Evolutionary conservation across 1,139 yeast species (phyloP).

Genomic region (Saccharomyces hybrid): DNA sequence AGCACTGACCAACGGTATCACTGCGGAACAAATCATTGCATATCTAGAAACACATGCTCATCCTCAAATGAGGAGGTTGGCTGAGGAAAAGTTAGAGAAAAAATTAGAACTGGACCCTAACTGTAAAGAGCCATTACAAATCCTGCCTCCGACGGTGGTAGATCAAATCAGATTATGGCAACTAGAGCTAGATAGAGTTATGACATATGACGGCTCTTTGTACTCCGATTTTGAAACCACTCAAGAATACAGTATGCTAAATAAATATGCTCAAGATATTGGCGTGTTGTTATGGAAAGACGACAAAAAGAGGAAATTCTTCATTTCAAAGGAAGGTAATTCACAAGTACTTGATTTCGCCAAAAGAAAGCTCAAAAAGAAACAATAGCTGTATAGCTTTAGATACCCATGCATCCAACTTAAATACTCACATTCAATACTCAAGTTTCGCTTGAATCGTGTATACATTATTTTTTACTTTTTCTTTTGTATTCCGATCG

Average conservation of each 20-base stretch:
- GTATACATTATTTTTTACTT: neutral
- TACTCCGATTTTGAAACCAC: constrained; percentile 78
- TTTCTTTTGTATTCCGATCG: neutral
- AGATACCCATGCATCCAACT: neutral
- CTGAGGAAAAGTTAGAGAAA: constrained; percentile 60
- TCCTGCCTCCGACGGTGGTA: constrained; percentile 89
- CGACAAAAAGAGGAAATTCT: constrained; percentile 56
- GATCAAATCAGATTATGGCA: constrained; percentile 97
- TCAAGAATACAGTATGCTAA: constrained; percentile 66
- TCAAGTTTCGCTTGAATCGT: too few species aligned
- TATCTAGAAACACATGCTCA: constrained; percentile 91
- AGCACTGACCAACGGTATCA: constrained; percentile 82
- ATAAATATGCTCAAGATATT: constrained; percentile 77
- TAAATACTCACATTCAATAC: neutral
- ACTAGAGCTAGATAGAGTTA: constrained; percentile 85
- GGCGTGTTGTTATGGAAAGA: constrained; percentile 88
- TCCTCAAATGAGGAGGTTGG: constrained; percentile 74
- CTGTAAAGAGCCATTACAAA: constrained; percentile 50
- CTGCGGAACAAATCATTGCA: constrained; percentile 88
- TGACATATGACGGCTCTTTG: constrained; percentile 78
- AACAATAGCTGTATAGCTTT: constrained; percentile 9
- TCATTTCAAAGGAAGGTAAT: constrained; percentile 80
- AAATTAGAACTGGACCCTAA: constrained; percentile 56
- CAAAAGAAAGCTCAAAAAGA: constrained; percentile 41
- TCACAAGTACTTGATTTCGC: constrained; percentile 83